Conservation (phyloP, 1,284 basidiomycete species). For the Porodaedalea pini region DNA sequence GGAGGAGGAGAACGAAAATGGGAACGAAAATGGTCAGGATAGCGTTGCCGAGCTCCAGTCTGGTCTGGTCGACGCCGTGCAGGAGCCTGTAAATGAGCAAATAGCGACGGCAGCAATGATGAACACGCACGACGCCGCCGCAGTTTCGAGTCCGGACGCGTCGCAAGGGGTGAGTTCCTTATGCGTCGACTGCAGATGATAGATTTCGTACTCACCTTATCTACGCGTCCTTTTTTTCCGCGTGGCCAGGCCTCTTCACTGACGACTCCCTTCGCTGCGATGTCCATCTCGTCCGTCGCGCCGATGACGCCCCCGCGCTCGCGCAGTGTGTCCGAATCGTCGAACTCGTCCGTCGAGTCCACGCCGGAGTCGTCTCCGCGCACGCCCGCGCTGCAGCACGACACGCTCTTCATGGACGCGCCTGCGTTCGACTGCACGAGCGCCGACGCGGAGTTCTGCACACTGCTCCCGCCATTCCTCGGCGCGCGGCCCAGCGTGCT, state of each 20-base stretch:
- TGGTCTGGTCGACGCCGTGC: conserved; percentile 20
- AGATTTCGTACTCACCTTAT: background rate
- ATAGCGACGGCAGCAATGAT: conserved; percentile 22
- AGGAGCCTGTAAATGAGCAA: conserved; percentile 14
- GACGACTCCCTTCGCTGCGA: conserved; percentile 23
- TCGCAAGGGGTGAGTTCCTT: conserved; percentile 18
- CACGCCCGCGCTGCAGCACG: background rate
- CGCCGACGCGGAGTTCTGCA: background rate
- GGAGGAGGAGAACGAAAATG: conserved; percentile 14
- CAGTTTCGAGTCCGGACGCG: conserved; percentile 4
- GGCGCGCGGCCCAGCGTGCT: conserved; percentile 23
- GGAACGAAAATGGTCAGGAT: conserved; percentile 22
- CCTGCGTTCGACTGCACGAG: background rate
- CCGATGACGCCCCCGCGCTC: conserved; percentile 13
- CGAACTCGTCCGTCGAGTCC: conserved; percentile 15
- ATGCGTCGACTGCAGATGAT: background rate
- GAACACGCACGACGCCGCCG: conserved; percentile 24
- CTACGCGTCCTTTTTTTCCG: background rate
- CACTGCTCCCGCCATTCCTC: conserved; percentile 23
- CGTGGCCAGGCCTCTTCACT: conserved; percentile 28
- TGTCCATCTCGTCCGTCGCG: conserved; percentile 14
- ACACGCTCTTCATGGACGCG: conserved; percentile 5
- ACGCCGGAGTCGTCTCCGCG: conserved; percentile 17
- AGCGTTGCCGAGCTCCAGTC: conserved; percentile 25
- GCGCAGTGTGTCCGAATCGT: background rate